Percentiles rank a stretch among this genome's conserved stretches.
phyloP scores from a whole-genome alignment of 352 stramenopile species.

The Pythium diclinum region DNA sequence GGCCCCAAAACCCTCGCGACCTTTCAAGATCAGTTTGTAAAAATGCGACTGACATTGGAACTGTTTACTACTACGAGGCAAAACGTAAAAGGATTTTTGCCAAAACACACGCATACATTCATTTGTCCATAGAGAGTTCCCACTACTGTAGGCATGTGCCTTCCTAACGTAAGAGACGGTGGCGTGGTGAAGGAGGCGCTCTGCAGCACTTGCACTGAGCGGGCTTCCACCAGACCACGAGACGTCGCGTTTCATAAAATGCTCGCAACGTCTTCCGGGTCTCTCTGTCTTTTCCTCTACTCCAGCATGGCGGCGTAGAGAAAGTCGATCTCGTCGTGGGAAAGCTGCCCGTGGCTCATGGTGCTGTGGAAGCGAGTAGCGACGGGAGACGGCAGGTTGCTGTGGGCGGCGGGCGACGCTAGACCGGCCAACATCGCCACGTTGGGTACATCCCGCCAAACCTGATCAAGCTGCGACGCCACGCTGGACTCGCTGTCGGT shows the following conservation, averaged over 20 bases:
- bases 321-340: conserved; percentile 85
- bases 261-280: background rate
- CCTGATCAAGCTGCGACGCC: conserved; percentile 36
- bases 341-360: conserved; percentile 32
- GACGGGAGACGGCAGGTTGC: conserved; percentile 10
- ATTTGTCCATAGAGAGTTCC: background rate
- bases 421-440: conserved; percentile 26
- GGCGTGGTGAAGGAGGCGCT: background rate
- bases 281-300: conserved; percentile 19
- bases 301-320: conserved; percentile 80
- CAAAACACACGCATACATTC: background rate
- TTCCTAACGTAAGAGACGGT: background rate
- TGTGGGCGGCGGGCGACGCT: background rate
- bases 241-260: background rate
- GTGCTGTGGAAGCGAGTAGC: conserved; percentile 32
- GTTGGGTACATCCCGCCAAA: conserved; percentile 56
- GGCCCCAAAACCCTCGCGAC: conserved; percentile 11
- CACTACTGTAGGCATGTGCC: background rate
- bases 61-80: background rate
- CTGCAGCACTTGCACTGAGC: conserved; percentile 53
- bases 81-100: background rate
- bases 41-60: background rate
- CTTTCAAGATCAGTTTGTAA: conserved; percentile 15
- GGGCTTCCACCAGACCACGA: background rate
- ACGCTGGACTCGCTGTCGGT: conserved; percentile 52